Conservation (phyloP, 148 eudicot genomes). For the Persicaria tinctoria region DNA sequence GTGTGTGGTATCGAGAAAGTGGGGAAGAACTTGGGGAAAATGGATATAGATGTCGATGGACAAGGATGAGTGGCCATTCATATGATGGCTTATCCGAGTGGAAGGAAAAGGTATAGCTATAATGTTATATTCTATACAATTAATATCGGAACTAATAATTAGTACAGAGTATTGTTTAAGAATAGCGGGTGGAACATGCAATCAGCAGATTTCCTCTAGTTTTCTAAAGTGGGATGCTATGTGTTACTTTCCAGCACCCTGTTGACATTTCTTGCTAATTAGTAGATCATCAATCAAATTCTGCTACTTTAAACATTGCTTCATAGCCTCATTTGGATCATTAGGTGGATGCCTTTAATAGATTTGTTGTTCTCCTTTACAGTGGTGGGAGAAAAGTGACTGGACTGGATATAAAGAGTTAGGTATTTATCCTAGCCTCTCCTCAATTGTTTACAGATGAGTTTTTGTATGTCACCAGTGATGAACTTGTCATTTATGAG, state of each 20-base stretch:
- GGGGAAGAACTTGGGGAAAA: constrained; percentile 84
- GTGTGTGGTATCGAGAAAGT: constrained; percentile 86
- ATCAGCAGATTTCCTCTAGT: neutral
- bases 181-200: neutral
- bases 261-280: neutral
- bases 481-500: too few species aligned
- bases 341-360: constrained; percentile 64
- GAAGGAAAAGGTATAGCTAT: constrained; percentile 81
- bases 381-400: constrained; percentile 99
- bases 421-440: constrained; percentile 38
- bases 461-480: too few species aligned
- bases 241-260: neutral
- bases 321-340: constrained; percentile 45
- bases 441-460: too few species aligned
- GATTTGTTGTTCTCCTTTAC: constrained; percentile 83
- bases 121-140: neutral
- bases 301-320: constrained; percentile 21
- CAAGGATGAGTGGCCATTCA: constrained; percentile 91
- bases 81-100: constrained; percentile 79
- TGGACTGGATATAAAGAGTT: constrained; percentile 99
- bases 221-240: neutral
- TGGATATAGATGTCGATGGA: constrained; percentile 95
- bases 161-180: too few species aligned
- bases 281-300: neutral
- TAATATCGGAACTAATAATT: neutral